Evolutionary conservation across 2,329 filamentous ascomycete genomes (phyloP).

Genomic region (Fragosphaeria purpurea): DNA sequence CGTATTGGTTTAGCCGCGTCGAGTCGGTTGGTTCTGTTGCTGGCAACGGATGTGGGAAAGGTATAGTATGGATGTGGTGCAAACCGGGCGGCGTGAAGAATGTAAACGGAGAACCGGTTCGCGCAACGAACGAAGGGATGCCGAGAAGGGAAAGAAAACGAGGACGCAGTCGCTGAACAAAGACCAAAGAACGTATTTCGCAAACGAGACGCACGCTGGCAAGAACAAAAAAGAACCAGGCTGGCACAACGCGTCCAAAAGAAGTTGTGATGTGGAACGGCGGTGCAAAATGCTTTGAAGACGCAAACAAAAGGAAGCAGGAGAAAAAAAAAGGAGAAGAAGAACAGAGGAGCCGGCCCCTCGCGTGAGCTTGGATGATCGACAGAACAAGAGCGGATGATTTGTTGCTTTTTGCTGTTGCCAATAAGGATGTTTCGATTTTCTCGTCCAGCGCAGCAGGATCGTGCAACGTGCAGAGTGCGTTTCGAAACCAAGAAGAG

Average conservation of each 20-base stretch:
- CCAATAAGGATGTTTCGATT: not conserved
- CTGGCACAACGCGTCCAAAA: not conserved
- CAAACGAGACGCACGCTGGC: not conserved
- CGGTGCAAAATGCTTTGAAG: not conserved
- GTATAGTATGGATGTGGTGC: not conserved
- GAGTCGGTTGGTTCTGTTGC: not conserved
- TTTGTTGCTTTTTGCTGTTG: too few relatives aligned
- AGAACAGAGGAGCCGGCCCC: slow-evolving; percentile 24
- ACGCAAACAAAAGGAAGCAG: slow-evolving; percentile 1
- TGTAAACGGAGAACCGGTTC: slow-evolving; percentile 1
- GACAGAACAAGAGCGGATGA: slow-evolving; percentile 22
- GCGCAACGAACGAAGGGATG: slow-evolving; percentile 6
- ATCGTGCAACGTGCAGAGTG: slow-evolving; percentile 2
- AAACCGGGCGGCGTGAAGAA: slow-evolving; percentile 2
- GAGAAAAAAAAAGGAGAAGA: slow-evolving; percentile 2
- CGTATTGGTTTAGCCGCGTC: too few relatives aligned
- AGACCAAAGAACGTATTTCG: too few relatives aligned
- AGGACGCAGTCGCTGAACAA: too few relatives aligned
- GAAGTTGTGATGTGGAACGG: too few relatives aligned
- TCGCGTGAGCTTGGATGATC: slow-evolving; percentile 22
- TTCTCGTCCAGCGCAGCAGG: slow-evolving; percentile 13
- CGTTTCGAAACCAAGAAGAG: not conserved
- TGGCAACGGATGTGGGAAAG: not conserved
- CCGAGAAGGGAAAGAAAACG: not conserved
- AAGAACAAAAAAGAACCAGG: not conserved